Evolutionary conservation across 768 basidiomycete genomes (phyloP).

Genomic region (Pleurotus ostreatus): DNA sequence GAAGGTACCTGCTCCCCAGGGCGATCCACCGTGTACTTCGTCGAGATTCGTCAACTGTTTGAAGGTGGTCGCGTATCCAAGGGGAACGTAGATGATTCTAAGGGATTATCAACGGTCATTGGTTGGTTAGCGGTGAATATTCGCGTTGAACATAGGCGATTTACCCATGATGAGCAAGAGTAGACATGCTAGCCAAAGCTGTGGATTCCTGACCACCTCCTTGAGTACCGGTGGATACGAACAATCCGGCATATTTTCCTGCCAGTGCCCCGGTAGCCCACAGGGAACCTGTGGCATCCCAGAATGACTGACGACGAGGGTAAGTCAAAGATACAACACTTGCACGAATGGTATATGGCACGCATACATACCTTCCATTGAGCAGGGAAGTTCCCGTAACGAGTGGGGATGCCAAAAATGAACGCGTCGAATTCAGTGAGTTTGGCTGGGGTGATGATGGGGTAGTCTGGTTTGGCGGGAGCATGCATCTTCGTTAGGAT

Average conservation of each 20-base stretch:
- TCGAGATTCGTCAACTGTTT: constrained; percentile 31
- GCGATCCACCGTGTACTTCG: constrained; percentile 62
- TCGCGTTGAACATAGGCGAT: neutral
- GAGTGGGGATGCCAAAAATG: constrained; percentile 75
- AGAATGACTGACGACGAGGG: constrained; percentile 50
- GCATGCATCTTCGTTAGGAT: constrained; percentile 68
- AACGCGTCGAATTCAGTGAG: constrained; percentile 65
- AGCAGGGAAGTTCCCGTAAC: constrained; percentile 76
- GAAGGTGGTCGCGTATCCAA: constrained; percentile 59
- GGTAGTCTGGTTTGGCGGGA: constrained; percentile 67
- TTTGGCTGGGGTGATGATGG: constrained; percentile 50
- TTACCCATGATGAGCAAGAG: constrained; percentile 60
- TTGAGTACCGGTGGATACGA: constrained; percentile 67
- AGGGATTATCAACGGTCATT: no score
- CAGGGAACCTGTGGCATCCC: constrained; percentile 68
- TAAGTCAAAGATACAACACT: neutral
- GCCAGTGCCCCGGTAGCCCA: constrained; percentile 57
- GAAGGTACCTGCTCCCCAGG: constrained; percentile 75
- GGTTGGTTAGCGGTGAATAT: neutral
- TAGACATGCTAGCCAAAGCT: constrained; percentile 44
- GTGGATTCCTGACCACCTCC: constrained; percentile 83
- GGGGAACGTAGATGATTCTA: constrained; percentile 63
- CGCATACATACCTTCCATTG: constrained; percentile 69
- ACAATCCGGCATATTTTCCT: constrained; percentile 75
- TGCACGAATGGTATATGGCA: no score